phyloP scores from a whole-genome alignment of 1,284 basidiomycete species.

The Erythrobasidium hasegawianum region DNA sequence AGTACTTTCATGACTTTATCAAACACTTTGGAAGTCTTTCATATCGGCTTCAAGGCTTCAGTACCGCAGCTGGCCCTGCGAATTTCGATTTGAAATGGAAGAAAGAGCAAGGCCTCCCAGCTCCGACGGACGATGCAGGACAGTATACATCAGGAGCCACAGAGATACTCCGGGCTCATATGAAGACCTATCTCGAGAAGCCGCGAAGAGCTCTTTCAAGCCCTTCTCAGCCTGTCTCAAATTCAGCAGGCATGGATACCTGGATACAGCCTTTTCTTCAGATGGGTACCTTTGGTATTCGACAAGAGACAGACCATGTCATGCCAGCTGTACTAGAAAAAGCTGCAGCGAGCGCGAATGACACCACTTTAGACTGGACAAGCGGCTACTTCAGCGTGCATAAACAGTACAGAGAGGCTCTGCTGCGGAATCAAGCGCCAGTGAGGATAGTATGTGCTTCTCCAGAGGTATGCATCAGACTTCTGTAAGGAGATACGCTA shows the following conservation, averaged over 20 bases:
- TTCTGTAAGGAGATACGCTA: too few species aligned
- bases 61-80: not conserved
- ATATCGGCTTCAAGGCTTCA: slow-evolving; percentile 56
- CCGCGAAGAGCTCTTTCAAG: not conserved
- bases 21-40: slow-evolving; percentile 68
- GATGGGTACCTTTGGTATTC: slow-evolving; percentile 49
- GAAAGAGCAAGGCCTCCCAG: not conserved
- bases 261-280: slow-evolving; percentile 50
- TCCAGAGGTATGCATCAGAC: slow-evolving; percentile 62
- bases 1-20: slow-evolving; percentile 80
- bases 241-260: slow-evolving; percentile 37
- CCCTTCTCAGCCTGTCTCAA: not conserved
- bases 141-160: slow-evolving; percentile 8
- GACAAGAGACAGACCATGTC: slow-evolving; percentile 48
- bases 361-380: slow-evolving; percentile 62
- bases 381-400: slow-evolving; percentile 93
- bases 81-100: slow-evolving; percentile 30
- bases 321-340: slow-evolving; percentile 50
- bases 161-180: not conserved
- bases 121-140: slow-evolving; percentile 9
- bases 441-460: slow-evolving; percentile 78
- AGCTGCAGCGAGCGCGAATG: slow-evolving; percentile 49
- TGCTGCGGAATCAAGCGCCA: slow-evolving; percentile 59
- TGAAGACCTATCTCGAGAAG: not conserved
- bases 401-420: slow-evolving; percentile 69